phyloP scores from a whole-genome alignment of 495 filamentous ascomycete genomes.

The Hypoxylon crocopeplum region DNA sequence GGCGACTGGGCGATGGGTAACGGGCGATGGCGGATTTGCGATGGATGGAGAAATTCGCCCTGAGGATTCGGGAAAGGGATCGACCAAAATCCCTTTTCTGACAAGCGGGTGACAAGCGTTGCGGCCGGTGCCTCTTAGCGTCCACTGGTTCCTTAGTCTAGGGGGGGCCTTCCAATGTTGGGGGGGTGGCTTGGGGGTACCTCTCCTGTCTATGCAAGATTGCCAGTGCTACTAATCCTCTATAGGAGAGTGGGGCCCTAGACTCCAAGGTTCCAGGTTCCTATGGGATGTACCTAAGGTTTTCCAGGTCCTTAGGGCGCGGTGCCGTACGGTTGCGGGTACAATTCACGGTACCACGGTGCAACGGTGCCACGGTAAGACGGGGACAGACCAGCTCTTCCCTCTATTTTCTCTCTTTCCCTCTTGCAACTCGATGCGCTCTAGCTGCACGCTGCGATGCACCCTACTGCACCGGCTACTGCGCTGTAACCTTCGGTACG shows the following conservation, averaged over 20 bases:
- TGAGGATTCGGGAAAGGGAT: constrained; percentile 32
- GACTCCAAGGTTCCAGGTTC: too few relatives aligned
- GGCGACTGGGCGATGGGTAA: neutral
- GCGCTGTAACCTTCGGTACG: constrained; percentile 24
- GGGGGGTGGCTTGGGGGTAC: neutral
- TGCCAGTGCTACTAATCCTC: neutral
- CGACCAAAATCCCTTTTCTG: constrained; percentile 8
- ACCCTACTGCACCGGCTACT: constrained; percentile 15
- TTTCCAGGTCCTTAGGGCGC: too few relatives aligned
- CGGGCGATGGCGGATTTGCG: constrained; percentile 14
- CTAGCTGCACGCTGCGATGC: constrained; percentile 5
- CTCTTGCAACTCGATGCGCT: constrained; percentile 4
- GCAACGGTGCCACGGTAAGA: neutral
- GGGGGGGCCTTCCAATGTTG: neutral
- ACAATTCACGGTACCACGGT: too few relatives aligned
- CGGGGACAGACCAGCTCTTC: constrained; percentile 20
- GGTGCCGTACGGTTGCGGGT: neutral
- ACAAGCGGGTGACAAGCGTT: too few relatives aligned
- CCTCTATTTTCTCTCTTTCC: constrained; percentile 2
- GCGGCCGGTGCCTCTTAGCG: constrained; percentile 20
- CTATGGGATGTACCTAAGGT: too few relatives aligned
- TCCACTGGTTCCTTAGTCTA: constrained; percentile 5
- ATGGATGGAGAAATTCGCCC: constrained; percentile 9
- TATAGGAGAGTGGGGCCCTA: constrained; percentile 6
- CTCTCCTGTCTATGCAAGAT: neutral